Evolutionary conservation across 1,284 basidiomycete genomes (phyloP).

Genomic region (Sanghuangporus weigelae): DNA sequence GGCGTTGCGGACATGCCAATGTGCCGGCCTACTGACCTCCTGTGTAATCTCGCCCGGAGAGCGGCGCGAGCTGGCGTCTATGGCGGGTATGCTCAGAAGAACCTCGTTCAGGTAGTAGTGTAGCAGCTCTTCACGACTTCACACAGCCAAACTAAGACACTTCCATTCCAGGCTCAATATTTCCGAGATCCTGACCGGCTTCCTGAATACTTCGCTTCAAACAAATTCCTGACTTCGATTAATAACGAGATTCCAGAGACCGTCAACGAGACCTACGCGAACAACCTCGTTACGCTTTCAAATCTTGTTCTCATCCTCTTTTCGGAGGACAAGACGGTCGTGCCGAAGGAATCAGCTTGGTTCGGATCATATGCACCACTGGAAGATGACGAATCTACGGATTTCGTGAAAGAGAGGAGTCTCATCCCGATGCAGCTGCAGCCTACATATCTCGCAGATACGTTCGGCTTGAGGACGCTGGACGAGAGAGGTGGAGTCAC

Average conservation of each 20-base stretch:
- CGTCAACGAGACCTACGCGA: slow-evolving; percentile 56
- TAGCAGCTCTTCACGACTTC: neutral
- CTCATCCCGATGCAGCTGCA: slow-evolving; percentile 75
- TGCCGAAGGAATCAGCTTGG: slow-evolving; percentile 83
- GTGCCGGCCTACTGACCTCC: slow-evolving; percentile 65
- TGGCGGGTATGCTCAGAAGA: slow-evolving; percentile 73
- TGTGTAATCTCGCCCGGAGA: slow-evolving; percentile 75
- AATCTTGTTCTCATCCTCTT: slow-evolving; percentile 66
- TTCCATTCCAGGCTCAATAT: slow-evolving; percentile 73
- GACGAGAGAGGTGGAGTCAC: slow-evolving; percentile 67
- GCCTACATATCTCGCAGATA: slow-evolving; percentile 79
- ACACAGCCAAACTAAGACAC: neutral
- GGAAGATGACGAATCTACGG: slow-evolving; percentile 27
- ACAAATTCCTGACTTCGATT: slow-evolving; percentile 67
- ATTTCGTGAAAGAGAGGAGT: slow-evolving; percentile 25
- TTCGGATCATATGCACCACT: slow-evolving; percentile 62
- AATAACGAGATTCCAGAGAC: slow-evolving; percentile 61
- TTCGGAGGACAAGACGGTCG: slow-evolving; percentile 67
- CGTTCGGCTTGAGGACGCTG: slow-evolving; percentile 79
- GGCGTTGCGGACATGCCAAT: slow-evolving; percentile 78
- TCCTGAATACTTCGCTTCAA: slow-evolving; percentile 62
- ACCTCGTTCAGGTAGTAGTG: slow-evolving; percentile 70
- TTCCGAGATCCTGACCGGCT: slow-evolving; percentile 83
- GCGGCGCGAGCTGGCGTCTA: slow-evolving; percentile 77
- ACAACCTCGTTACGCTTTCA: slow-evolving; percentile 53